phyloP scores from a whole-genome alignment of 176 grass and related monocot species.

The Triticum timopheevii region DNA sequence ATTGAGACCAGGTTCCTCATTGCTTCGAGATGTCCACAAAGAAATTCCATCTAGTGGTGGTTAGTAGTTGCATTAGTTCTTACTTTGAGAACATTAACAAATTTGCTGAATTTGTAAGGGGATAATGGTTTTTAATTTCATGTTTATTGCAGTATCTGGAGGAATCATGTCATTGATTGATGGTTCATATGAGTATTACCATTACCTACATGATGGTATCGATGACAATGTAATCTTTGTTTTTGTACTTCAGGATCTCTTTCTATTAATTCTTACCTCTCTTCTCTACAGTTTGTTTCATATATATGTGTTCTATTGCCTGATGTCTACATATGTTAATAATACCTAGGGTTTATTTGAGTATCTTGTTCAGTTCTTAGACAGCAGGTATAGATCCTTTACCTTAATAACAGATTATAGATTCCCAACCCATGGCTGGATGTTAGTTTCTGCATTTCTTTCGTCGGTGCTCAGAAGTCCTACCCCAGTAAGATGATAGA shows the following conservation, averaged over 20 bases:
- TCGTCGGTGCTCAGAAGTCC: not conserved
- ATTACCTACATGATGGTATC: slow-evolving; percentile 81
- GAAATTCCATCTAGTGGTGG: slow-evolving; percentile 85
- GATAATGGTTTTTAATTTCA: slow-evolving; percentile 24
- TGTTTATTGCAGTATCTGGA: slow-evolving; percentile 78
- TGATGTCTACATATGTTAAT: not conserved
- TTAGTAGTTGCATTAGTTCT: slow-evolving; percentile 38
- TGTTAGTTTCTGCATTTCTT: not conserved
- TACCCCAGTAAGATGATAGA: not conserved
- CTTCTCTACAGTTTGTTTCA: not conserved
- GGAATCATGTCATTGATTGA: slow-evolving; percentile 77
- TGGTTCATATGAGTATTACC: slow-evolving; percentile 97
- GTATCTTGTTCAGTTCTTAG: not conserved
- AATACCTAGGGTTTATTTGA: not conserved
- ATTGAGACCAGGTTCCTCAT: slow-evolving; percentile 44
- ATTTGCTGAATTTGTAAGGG: slow-evolving; percentile 4
- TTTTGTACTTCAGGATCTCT: slow-evolving; percentile 5
- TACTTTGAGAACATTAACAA: not conserved
- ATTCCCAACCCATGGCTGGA: not conserved
- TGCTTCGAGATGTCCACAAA: slow-evolving; percentile 77
- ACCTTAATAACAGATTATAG: slow-evolving; percentile 20
- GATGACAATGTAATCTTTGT: slow-evolving; percentile 84
- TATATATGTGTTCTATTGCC: not conserved
- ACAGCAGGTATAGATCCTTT: not conserved
- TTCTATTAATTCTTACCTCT: not conserved